phyloP scores from a whole-genome alignment of 768 basidiomycete genomes.

The Cyclocybe cylindracea region DNA sequence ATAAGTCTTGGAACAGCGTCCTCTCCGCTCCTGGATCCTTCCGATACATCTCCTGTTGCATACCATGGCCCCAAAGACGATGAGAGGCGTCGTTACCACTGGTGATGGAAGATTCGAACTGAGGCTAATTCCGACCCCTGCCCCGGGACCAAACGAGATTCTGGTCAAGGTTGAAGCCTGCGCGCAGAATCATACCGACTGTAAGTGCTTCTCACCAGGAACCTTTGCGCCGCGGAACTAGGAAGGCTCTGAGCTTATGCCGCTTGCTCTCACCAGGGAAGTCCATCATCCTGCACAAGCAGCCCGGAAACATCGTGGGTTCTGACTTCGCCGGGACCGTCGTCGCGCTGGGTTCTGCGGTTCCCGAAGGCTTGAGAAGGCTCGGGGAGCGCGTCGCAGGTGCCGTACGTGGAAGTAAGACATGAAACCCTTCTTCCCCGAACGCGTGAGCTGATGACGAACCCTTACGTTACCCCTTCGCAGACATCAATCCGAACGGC shows the following conservation, averaged over 20 bases:
- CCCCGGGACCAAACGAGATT: constrained; percentile 14
- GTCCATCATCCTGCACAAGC: constrained; percentile 13
- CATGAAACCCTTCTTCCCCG: background rate
- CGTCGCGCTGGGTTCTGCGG: constrained; percentile 15
- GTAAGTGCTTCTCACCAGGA: constrained; percentile 10
- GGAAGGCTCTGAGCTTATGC: background rate
- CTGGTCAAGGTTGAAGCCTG: constrained; percentile 23
- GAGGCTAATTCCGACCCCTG: constrained; percentile 12
- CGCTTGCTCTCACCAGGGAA: constrained; percentile 11
- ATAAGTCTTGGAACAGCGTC: background rate
- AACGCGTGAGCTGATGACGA: background rate
- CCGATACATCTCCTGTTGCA: background rate
- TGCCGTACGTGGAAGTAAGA: constrained; percentile 19
- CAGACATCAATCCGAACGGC: constrained; percentile 16
- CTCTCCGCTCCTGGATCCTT: background rate
- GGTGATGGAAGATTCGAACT: constrained; percentile 18
- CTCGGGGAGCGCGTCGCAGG: constrained; percentile 23
- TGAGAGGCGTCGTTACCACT: constrained; percentile 22
- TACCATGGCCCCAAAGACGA: constrained; percentile 12
- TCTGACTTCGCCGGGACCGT: constrained; percentile 25
- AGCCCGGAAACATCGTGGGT: constrained; percentile 21
- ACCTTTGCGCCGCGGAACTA: background rate
- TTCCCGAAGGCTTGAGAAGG: constrained; percentile 10
- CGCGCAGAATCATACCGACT: constrained; percentile 26
- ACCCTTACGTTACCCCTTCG: constrained; percentile 1